Evolutionary conservation across 2,329 filamentous ascomycete genomes (phyloP).

Genomic region (Fusarium coffeatum): DNA sequence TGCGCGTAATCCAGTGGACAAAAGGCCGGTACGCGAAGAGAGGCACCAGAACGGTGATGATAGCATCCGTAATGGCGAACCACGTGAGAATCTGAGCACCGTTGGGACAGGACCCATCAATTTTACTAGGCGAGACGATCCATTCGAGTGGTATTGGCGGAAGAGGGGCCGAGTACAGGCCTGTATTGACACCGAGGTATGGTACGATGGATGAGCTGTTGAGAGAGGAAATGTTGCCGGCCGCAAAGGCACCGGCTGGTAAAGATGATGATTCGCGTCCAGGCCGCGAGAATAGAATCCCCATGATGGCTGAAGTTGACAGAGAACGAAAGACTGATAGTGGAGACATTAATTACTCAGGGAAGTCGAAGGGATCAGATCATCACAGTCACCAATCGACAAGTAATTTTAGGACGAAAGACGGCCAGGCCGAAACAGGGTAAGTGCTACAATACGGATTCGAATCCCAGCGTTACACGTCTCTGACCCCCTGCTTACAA

Average conservation of each 20-base stretch:
- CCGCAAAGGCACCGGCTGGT: not conserved
- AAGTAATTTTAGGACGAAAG: not conserved
- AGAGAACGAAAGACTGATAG: too few species aligned
- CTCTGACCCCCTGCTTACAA: too few species aligned
- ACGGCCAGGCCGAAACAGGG: not conserved
- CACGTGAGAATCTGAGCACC: slow-evolving; percentile 23
- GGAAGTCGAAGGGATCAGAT: not conserved
- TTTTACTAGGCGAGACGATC: slow-evolving; percentile 25
- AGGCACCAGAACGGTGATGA: slow-evolving; percentile 25
- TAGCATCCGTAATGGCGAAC: slow-evolving; percentile 38
- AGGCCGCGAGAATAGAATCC: slow-evolving; percentile 1
- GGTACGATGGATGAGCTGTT: slow-evolving; percentile 34
- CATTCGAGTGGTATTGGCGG: slow-evolving; percentile 43
- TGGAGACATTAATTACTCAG: not conserved
- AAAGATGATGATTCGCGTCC: not conserved
- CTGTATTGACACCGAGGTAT: slow-evolving; percentile 39
- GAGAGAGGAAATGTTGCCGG: slow-evolving; percentile 11
- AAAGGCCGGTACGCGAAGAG: slow-evolving; percentile 37
- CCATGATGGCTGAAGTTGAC: not conserved
- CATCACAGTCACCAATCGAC: not conserved
- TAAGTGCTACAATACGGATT: accelerated
- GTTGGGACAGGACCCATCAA: slow-evolving; percentile 23
- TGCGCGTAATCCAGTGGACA: slow-evolving; percentile 30
- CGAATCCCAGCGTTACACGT: not conserved
- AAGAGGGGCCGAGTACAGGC: slow-evolving; percentile 20